Conservation (phyloP, 2,329 filamentous ascomycete genomes). For the Botrytis byssoidea region DNA sequence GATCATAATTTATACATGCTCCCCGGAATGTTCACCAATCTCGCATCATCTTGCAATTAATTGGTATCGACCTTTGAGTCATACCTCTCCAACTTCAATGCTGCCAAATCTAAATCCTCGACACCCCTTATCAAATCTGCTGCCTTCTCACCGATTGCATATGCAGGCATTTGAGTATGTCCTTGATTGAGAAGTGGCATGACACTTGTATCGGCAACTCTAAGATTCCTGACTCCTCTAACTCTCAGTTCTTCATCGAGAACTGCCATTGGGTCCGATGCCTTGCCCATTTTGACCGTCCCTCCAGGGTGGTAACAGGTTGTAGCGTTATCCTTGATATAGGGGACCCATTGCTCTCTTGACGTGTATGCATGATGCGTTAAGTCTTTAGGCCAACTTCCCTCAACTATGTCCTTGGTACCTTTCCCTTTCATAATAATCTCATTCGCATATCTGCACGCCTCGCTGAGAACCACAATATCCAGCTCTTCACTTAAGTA, state of each 20-base stretch:
- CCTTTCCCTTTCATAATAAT: slow-evolving; percentile 56
- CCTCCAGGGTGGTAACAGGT: slow-evolving; percentile 60
- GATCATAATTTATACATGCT: neutral
- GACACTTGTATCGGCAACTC: slow-evolving; percentile 35
- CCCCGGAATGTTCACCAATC: neutral
- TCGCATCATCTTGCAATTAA: neutral
- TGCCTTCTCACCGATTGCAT: slow-evolving; percentile 55
- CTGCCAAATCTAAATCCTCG: neutral
- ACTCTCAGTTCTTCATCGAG: slow-evolving; percentile 32
- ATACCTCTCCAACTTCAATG: neutral
- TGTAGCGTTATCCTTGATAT: slow-evolving; percentile 58
- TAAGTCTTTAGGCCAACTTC: slow-evolving; percentile 55
- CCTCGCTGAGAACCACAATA: slow-evolving; percentile 57
- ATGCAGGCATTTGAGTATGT: slow-evolving; percentile 58
- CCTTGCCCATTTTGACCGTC: slow-evolving; percentile 55
- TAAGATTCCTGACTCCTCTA: slow-evolving; percentile 31
- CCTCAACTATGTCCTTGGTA: slow-evolving; percentile 58
- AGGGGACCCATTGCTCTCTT: slow-evolving; percentile 57
- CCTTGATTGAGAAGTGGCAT: slow-evolving; percentile 46
- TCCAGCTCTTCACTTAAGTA: slow-evolving; percentile 59
- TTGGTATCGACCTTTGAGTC: neutral
- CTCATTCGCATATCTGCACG: slow-evolving; percentile 58
- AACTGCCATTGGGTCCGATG: slow-evolving; percentile 46
- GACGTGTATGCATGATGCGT: slow-evolving; percentile 53
- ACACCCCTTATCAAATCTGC: slow-evolving; percentile 51